Evolutionary conservation across 2,329 filamentous ascomycete species (phyloP).

Genomic region (Didymella glomerata): DNA sequence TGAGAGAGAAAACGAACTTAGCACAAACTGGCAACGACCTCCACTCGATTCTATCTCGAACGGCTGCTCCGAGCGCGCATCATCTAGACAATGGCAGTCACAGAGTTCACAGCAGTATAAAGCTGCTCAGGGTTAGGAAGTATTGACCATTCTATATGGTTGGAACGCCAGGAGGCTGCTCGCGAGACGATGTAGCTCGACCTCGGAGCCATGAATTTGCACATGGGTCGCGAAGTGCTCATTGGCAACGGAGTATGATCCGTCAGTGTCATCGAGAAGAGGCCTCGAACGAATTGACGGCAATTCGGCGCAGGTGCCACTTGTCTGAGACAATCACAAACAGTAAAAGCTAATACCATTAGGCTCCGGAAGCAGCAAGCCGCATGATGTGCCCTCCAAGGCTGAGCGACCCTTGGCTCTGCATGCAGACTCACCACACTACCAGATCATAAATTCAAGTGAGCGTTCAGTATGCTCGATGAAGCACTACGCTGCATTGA

Average conservation of each 20-base stretch:
- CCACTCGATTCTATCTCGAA: not conserved
- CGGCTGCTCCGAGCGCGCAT: not conserved
- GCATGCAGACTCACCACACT: not conserved
- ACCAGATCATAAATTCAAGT: not conserved
- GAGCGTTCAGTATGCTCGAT: not conserved
- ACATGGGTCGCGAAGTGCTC: not conserved
- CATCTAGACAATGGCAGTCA: not conserved
- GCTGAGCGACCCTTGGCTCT: not conserved
- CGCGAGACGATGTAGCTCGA: not conserved
- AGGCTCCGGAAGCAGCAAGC: not conserved
- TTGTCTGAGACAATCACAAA: not conserved
- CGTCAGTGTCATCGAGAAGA: not conserved
- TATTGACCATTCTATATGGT: not conserved
- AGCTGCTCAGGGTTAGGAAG: not conserved
- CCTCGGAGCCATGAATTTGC: not conserved
- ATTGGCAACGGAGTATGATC: not conserved
- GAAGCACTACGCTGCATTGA: conserved; percentile 1
- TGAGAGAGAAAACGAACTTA: not conserved
- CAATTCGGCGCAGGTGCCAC: not conserved
- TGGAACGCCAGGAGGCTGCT: too few relatives aligned
- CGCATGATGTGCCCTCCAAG: not conserved
- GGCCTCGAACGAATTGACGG: not conserved
- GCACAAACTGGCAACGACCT: not conserved
- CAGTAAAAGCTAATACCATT: not conserved
- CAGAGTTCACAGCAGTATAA: not conserved